Conservation (phyloP, 108 stramenopile genomes). For the Nitzschia sp. region DNA sequence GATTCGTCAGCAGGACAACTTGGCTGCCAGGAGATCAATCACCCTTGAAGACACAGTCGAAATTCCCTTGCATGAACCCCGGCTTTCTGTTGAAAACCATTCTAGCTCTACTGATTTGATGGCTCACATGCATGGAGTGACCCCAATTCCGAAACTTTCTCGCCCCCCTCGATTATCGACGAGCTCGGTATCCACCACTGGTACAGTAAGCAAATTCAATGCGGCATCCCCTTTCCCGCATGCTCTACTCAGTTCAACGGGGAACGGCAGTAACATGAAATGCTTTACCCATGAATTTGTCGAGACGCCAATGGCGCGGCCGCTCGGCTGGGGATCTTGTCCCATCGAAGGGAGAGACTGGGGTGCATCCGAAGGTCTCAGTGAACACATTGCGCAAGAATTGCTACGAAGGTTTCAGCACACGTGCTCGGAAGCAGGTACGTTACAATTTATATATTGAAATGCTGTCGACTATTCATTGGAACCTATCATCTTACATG, state of each 20-base stretch:
- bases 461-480: too few species aligned
- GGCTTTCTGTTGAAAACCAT: conserved; percentile 33
- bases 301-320: conserved; percentile 55
- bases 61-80: not conserved
- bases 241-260: not conserved
- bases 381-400: conserved; percentile 30
- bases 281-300: conserved; percentile 13
- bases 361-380: conserved; percentile 61
- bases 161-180: conserved; percentile 32
- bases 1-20: not conserved
- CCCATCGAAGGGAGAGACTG: conserved; percentile 73
- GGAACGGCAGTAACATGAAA: not conserved
- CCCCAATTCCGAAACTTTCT: conserved; percentile 18
- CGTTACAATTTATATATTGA: too few species aligned
- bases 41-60: conserved; percentile 16
- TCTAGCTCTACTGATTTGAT: conserved; percentile 29
- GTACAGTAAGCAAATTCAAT: not conserved
- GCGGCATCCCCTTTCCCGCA: conserved; percentile 16
- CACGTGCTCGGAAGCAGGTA: conserved; percentile 20
- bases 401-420: conserved; percentile 48
- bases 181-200: not conserved
- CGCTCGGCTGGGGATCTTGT: conserved; percentile 70
- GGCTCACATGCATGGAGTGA: conserved; percentile 36
- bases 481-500: too few species aligned
- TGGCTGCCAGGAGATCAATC: not conserved